phyloP scores from a whole-genome alignment of 495 filamentous ascomycete species.

The Xylaria grammica region DNA sequence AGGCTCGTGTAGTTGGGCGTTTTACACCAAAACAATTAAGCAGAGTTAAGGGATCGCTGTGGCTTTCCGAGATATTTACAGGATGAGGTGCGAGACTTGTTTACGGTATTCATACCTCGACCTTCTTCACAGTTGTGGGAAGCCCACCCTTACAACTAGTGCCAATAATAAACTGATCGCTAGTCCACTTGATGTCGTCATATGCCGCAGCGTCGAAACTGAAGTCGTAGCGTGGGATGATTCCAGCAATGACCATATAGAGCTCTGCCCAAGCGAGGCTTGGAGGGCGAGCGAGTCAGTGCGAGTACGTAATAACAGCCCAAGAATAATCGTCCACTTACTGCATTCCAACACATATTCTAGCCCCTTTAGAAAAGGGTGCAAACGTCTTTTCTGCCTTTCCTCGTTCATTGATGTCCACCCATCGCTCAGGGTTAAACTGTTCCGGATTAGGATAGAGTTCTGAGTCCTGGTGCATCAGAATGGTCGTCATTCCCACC shows the following conservation, averaged over 20 bases:
- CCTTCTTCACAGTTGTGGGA: neutral
- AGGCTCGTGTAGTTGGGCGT: too few relatives aligned
- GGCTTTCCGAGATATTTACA: too few relatives aligned
- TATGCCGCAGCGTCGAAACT: neutral
- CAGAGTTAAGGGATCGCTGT: too few relatives aligned
- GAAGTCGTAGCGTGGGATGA: neutral
- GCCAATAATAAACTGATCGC: constrained; percentile 1
- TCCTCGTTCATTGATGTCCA: constrained; percentile 22
- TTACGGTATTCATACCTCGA: neutral
- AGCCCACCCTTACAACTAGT: neutral
- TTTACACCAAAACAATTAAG: too few relatives aligned
- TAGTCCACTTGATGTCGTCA: neutral
- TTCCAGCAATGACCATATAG: neutral
- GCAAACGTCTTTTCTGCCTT: constrained; percentile 31
- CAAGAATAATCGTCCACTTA: constrained; percentile 17
- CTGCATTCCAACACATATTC: constrained; percentile 40
- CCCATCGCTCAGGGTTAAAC: constrained; percentile 26
- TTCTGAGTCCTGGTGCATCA: constrained; percentile 34
- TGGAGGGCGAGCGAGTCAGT: constrained; percentile 6
- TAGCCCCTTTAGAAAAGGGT: constrained; percentile 34
- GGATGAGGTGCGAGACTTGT: neutral
- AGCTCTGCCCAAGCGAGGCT: constrained; percentile 1
- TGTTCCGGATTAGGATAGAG: constrained; percentile 22
- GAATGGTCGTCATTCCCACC: constrained; percentile 37
- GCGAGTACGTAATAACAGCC: neutral